A percentile compares a stretch with the other conserved stretches of the same genome.
Conservation (phyloP, 1,284 basidiomycete species). For the Trichosporon coremiiforme region DNA sequence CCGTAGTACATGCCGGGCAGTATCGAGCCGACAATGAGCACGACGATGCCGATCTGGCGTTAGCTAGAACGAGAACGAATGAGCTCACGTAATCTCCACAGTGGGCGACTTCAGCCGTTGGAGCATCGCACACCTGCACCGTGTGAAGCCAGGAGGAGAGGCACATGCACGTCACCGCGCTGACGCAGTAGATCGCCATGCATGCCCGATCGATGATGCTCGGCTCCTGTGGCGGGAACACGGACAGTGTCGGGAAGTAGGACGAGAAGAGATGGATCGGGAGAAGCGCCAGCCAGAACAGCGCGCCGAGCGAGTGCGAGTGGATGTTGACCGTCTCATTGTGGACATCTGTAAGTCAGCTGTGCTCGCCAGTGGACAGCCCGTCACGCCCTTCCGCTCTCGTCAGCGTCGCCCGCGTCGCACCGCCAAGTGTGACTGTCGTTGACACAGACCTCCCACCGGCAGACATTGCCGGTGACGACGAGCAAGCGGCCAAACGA, state of each 20-base stretch:
- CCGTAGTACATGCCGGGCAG: conserved; percentile 64
- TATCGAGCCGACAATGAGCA: conserved; percentile 72
- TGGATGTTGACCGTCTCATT: conserved; percentile 93
- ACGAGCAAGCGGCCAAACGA: conserved; percentile 1
- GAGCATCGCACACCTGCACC: conserved; percentile 70
- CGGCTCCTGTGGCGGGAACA: conserved; percentile 27
- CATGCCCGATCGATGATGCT: conserved; percentile 63
- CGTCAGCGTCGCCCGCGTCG: neutral
- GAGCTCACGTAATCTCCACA: conserved; percentile 54
- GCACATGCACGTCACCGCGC: conserved; percentile 72
- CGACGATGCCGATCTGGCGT: conserved; percentile 60
- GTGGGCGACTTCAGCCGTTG: conserved; percentile 59
- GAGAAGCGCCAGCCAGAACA: conserved; percentile 66
- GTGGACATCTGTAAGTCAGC: conserved; percentile 65
- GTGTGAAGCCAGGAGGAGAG: conserved; percentile 78
- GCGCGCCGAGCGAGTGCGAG: conserved; percentile 75
- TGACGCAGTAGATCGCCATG: conserved; percentile 69
- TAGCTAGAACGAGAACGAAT: neutral
- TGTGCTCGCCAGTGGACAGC: neutral
- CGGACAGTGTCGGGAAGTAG: conserved; percentile 53
- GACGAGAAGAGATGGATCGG: conserved; percentile 60
- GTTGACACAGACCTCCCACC: neutral
- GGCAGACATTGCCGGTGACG: neutral
- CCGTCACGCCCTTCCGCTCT: neutral
- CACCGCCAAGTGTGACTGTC: neutral